Percentiles rank a stretch among this genome's conserved stretches.
phyloP scores from a whole-genome alignment of 2,329 filamentous ascomycete genomes.

The Didymella exigua region DNA sequence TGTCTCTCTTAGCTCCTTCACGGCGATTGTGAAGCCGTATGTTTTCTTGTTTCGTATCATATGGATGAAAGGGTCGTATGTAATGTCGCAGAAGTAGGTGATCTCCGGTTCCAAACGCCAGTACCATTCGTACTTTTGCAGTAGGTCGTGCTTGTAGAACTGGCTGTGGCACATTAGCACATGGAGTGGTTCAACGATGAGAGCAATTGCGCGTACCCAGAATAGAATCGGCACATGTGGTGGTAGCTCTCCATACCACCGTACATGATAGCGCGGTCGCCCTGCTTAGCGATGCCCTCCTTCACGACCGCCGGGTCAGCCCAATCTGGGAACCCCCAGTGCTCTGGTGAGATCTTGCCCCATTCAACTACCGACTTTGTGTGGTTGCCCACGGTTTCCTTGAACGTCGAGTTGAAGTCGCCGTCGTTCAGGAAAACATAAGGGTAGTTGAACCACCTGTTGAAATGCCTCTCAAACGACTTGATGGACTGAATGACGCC shows the following conservation, averaged over 20 bases:
- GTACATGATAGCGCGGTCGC: constrained; percentile 98
- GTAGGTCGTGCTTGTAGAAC: constrained; percentile 95
- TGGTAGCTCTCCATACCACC: constrained; percentile 98
- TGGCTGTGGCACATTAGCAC: constrained; percentile 60
- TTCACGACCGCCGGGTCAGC: constrained; percentile 90
- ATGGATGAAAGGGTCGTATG: constrained; percentile 94
- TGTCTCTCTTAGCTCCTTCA: constrained; percentile 96
- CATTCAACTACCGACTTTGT: constrained; percentile 90
- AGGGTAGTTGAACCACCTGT: constrained; percentile 97
- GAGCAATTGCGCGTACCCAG: constrained; percentile 67
- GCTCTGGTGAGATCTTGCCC: constrained; percentile 84
- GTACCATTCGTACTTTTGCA: constrained; percentile 99
- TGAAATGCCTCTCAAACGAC: constrained; percentile 98
- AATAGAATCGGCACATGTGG: constrained; percentile 99
- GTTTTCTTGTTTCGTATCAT: constrained; percentile 97
- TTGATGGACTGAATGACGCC: constrained; percentile 96
- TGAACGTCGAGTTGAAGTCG: constrained; percentile 95
- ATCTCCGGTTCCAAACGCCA: constrained; percentile 99
- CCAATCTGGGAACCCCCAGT: constrained; percentile 99
- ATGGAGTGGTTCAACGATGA: background rate
- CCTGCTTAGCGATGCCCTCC: constrained; percentile 95
- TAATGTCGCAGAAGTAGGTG: constrained; percentile 99
- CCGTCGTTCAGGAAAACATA: constrained; percentile 98
- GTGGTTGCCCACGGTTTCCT: constrained; percentile 83
- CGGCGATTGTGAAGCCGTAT: constrained; percentile 97